phyloP scores from a whole-genome alignment of 768 basidiomycete genomes.

The Gloeophyllum trabeum region DNA sequence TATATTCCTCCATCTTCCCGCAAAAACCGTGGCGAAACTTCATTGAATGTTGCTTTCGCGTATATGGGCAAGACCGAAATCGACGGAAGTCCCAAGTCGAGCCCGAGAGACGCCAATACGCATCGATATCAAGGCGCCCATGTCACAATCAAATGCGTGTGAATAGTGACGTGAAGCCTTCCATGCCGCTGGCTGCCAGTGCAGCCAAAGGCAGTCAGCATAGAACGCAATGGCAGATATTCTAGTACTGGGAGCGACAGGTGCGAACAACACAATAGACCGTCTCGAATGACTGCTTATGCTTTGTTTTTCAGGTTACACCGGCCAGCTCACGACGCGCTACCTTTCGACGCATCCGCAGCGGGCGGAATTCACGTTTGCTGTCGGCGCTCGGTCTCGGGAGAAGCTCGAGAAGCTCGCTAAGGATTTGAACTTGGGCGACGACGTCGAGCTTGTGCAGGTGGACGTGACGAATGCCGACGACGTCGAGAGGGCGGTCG shows the following conservation, averaged over 20 bases:
- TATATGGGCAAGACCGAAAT: too few relatives aligned
- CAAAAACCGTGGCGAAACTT: too few relatives aligned
- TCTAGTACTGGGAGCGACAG: conserved; percentile 10
- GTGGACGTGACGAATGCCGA: conserved; percentile 48
- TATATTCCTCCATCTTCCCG: too few relatives aligned
- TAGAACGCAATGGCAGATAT: conserved; percentile 11
- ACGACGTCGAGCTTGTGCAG: conserved; percentile 27
- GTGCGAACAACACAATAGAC: not conserved
- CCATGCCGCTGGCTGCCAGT: too few relatives aligned
- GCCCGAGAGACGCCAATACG: too few relatives aligned
- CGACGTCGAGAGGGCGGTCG: conserved; percentile 48
- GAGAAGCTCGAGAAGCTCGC: conserved; percentile 46
- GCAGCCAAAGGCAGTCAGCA: too few relatives aligned
- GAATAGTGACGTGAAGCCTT: too few relatives aligned
- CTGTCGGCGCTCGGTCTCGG: conserved; percentile 58
- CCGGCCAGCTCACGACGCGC: conserved; percentile 54
- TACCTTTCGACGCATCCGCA: conserved; percentile 63
- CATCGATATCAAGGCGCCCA: too few relatives aligned
- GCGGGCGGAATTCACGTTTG: conserved; percentile 47
- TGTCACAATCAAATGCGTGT: too few relatives aligned
- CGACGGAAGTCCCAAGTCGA: too few relatives aligned
- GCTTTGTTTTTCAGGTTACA: conserved; percentile 33
- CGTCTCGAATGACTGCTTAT: not conserved
- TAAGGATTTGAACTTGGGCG: conserved; percentile 30
- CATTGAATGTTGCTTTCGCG: too few relatives aligned